phyloP scores from a whole-genome alignment of 1,284 basidiomycete genomes.

The Cutaneotrichosporon arboriforme region DNA sequence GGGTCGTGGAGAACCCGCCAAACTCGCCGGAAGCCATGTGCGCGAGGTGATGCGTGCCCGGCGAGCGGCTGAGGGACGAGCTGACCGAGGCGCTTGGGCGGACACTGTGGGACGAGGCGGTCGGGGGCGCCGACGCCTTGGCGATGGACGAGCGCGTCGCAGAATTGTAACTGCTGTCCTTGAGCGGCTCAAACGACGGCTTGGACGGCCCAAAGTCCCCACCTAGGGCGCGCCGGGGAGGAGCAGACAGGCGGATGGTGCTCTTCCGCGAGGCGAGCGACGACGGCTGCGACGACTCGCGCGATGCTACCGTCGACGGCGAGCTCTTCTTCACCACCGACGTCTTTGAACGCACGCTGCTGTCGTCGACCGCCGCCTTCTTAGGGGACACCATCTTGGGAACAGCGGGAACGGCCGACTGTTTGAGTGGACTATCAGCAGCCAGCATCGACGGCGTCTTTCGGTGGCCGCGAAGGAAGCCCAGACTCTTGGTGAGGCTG shows the following conservation, averaged over 20 bases:
- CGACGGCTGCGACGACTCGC: no score
- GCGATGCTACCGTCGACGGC: no score
- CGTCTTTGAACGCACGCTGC: conserved; percentile 1
- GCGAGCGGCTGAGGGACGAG: conserved; percentile 3
- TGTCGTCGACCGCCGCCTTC: not conserved
- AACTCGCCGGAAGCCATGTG: conserved; percentile 4
- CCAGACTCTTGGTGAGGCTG: not conserved
- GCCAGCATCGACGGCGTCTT: not conserved
- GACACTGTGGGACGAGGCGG: not conserved
- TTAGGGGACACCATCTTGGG: not conserved
- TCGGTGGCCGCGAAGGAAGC: conserved; percentile 8
- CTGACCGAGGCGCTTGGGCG: not conserved
- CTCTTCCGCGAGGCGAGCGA: no score
- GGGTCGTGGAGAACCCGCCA: not conserved
- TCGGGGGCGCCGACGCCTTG: not conserved
- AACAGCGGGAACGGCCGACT: no score
- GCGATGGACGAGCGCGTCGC: not conserved
- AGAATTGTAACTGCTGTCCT: conserved; percentile 8
- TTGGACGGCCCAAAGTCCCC: conserved; percentile 9
- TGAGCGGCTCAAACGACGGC: conserved; percentile 10
- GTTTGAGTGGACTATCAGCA: no score
- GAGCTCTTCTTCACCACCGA: no score
- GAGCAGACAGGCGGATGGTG: not conserved
- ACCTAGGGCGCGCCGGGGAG: not conserved
- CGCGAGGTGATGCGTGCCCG: not conserved